phyloP scores from a whole-genome alignment of 257 asterid genomes.

The Oldenlandia corymbosa region DNA sequence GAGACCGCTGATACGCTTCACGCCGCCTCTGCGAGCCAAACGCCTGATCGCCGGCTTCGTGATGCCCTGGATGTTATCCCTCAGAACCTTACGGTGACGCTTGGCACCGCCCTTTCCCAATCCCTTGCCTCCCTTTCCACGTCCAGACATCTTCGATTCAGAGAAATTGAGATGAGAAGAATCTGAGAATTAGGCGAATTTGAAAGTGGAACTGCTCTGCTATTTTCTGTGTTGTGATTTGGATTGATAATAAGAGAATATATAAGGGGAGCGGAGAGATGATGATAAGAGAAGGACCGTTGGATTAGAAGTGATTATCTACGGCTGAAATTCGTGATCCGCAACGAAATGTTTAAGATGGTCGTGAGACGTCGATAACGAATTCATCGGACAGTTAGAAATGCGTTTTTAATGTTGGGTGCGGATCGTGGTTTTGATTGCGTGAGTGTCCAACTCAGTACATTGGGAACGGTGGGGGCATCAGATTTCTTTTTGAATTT shows the following conservation, averaged over 20 bases:
- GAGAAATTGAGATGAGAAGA: background rate
- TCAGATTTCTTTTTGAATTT: background rate
- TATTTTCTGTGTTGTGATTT: too few species aligned
- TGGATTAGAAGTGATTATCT: conserved; percentile 7
- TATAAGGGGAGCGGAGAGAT: background rate
- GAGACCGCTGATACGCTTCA: conserved; percentile 56
- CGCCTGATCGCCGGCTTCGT: conserved; percentile 54
- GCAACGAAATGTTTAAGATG: accelerated
- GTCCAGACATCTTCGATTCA: conserved; percentile 34
- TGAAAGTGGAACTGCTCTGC: too few species aligned
- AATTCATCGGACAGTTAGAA: conserved; percentile 6
- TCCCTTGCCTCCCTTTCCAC: conserved; percentile 45
- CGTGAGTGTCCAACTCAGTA: background rate
- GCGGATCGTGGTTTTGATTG: conserved; percentile 15
- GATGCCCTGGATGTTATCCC: conserved; percentile 40
- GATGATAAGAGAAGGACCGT: conserved; percentile 8
- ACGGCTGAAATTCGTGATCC: conserved; percentile 15
- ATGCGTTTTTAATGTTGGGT: background rate
- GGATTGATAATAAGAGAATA: too few species aligned
- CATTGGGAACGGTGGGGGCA: background rate
- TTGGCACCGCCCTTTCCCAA: conserved; percentile 50
- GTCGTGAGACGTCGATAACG: conserved; percentile 8
- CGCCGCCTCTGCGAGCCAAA: conserved; percentile 51
- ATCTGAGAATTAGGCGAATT: background rate
- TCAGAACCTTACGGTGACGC: conserved; percentile 43